These are phyloP conservation scores for Keqinozyma sinolaborantium DNA, from an alignment of 1,139 yeast species.

Conservation along the genomic window DNA sequence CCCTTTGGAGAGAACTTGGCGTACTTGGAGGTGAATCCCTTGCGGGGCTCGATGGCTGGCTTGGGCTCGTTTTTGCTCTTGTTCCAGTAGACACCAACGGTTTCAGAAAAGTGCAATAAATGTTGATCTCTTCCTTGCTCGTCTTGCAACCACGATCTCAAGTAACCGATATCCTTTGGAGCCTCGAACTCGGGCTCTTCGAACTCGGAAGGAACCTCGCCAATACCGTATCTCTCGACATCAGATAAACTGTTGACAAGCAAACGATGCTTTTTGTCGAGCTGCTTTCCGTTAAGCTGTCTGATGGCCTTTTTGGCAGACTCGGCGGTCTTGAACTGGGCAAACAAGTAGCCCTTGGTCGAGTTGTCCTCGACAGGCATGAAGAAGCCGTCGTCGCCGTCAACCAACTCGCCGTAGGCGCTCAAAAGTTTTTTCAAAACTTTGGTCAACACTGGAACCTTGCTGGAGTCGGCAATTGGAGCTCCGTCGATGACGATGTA, in stretches of 20 bases:
- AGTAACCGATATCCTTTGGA: conserved; percentile 72
- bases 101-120: conserved; percentile 73
- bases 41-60: conserved; percentile 72
- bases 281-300: conserved; percentile 80
- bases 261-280: conserved; percentile 91
- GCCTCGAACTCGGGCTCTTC: conserved; percentile 69
- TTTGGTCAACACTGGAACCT: conserved; percentile 78
- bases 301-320: conserved; percentile 79
- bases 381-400: conserved; percentile 64
- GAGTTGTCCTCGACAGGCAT: conserved; percentile 82
- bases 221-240: conserved; percentile 79
- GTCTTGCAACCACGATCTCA: conserved; percentile 91
- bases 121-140: conserved; percentile 88
- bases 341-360: conserved; percentile 85
- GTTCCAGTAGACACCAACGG: conserved; percentile 87
- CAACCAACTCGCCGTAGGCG: conserved; percentile 64
- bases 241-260: conserved; percentile 81
- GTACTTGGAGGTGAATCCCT: conserved; percentile 81
- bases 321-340: conserved; percentile 68
- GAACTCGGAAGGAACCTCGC: conserved; percentile 61
- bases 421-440: conserved; percentile 80
- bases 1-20: conserved; percentile 95
- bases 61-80: conserved; percentile 75
- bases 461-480: conserved; percentile 89
- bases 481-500: conserved; percentile 93